Percentiles rank a stretch among this genome's conserved stretches.
These are phyloP conservation scores for Suhomyces xylopsoci DNA, from an alignment of 805 yeast genomes.

Conservation along the genomic window DNA sequence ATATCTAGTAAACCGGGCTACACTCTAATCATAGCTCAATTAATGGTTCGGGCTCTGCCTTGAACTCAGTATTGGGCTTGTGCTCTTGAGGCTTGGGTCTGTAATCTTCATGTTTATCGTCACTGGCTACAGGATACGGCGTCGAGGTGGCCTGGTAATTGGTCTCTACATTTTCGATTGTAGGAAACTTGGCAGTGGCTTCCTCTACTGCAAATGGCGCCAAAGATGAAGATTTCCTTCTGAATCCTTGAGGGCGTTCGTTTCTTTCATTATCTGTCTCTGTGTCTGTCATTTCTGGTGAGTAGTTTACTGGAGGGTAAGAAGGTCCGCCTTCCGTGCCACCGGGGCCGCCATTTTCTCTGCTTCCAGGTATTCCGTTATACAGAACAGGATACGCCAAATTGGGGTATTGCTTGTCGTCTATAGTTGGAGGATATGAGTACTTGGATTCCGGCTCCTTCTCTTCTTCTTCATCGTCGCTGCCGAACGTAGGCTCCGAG, in stretches of 20 bases:
- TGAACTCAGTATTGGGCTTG: constrained; percentile 8
- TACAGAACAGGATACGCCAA: constrained; percentile 6
- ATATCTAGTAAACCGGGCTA: no score
- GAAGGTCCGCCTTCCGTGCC: neutral
- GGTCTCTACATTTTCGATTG: constrained; percentile 14
- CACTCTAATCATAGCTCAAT: constrained; percentile 22
- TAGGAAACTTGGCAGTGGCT: constrained; percentile 12
- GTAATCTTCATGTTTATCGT: neutral
- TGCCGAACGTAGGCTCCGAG: constrained; percentile 8
- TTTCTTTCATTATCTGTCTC: constrained; percentile 6
- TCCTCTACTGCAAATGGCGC: constrained; percentile 13
- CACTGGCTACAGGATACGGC: constrained; percentile 2
- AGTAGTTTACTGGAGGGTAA: constrained; percentile 4
- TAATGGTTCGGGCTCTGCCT: constrained; percentile 38
- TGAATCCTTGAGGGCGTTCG: constrained; percentile 2
- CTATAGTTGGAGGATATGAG: neutral
- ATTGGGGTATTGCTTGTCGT: neutral
- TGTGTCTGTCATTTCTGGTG: constrained; percentile 8
- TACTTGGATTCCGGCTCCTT: neutral
- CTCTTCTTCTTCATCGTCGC: constrained; percentile 7
- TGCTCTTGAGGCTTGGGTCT: neutral
- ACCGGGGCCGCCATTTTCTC: neutral
- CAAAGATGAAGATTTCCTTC: constrained; percentile 11
- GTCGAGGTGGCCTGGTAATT: constrained; percentile 5
- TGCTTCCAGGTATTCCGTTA: neutral